Conservation (phyloP, 306 rosid genomes). For the Ormosia emarginata region DNA sequence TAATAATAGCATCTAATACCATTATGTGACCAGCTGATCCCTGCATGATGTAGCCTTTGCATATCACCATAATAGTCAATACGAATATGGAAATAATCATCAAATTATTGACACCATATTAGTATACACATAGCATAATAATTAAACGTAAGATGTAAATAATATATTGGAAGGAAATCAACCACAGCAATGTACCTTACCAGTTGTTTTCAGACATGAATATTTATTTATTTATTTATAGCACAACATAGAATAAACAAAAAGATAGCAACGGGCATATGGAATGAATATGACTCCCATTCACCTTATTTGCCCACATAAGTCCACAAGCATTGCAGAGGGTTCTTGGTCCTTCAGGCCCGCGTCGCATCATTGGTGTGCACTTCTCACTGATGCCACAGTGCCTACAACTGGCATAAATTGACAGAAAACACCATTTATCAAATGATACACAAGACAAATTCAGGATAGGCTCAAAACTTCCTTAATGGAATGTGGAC, state of each 20-base stretch:
- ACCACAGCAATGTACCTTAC: neutral
- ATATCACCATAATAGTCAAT: neutral
- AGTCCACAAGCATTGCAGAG: slow-evolving; percentile 89
- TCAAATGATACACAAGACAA: neutral
- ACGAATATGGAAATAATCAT: neutral
- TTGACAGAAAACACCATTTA: slow-evolving; percentile 8
- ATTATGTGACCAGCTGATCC: neutral
- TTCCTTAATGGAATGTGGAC: neutral
- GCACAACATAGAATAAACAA: slow-evolving; percentile 1
- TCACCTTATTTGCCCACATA: slow-evolving; percentile 89
- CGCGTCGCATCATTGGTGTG: slow-evolving; percentile 85
- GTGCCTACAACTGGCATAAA: slow-evolving; percentile 58
- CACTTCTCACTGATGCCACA: slow-evolving; percentile 70
- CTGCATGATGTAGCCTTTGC: neutral
- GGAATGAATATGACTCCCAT: slow-evolving; percentile 1
- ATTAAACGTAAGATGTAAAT: neutral
- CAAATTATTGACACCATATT: neutral
- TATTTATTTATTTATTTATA: neutral
- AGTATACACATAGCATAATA: neutral
- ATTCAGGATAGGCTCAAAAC: neutral
- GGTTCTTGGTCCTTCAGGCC: slow-evolving; percentile 84
- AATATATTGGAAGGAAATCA: neutral
- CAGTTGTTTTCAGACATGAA: neutral
- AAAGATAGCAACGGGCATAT: neutral
- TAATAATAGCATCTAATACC: neutral